Evolutionary conservation across 2,329 filamentous ascomycete species (phyloP).

Genomic region (Akanthomyces muscarius): DNA sequence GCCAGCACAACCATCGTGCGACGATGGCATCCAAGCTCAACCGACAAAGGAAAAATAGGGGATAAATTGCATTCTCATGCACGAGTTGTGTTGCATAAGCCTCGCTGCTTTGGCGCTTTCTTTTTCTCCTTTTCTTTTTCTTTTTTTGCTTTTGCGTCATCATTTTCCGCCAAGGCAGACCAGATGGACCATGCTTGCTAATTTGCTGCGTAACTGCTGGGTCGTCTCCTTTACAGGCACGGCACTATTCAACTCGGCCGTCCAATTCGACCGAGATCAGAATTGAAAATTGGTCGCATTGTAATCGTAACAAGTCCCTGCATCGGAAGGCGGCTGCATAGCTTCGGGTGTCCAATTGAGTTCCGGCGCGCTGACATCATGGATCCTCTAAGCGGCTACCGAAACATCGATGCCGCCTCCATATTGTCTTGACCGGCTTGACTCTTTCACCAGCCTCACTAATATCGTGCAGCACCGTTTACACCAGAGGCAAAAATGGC

Average conservation of each 20-base stretch:
- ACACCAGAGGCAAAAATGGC: slow-evolving; percentile 24
- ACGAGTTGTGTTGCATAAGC: background rate
- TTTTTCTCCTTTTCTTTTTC: background rate
- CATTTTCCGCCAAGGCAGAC: background rate
- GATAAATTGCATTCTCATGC: background rate
- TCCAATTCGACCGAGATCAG: background rate
- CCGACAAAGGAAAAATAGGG: slow-evolving; percentile 1
- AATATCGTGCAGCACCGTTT: no score
- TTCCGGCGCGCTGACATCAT: slow-evolving; percentile 19
- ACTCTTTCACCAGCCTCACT: background rate
- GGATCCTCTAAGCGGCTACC: slow-evolving; percentile 6
- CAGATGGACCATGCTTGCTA: background rate
- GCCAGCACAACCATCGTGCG: background rate
- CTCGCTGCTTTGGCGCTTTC: background rate
- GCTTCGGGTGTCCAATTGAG: background rate
- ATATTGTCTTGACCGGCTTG: background rate
- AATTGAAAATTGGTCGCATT: background rate
- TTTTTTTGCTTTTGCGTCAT: background rate
- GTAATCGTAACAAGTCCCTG: background rate
- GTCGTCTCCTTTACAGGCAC: background rate
- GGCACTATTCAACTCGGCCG: no score
- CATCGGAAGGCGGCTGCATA: background rate
- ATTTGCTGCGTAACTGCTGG: background rate
- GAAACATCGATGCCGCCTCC: background rate
- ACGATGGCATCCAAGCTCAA: background rate